Conservation (phyloP, 2,329 filamentous ascomycete species). For the Fusarium sp. region DNA sequence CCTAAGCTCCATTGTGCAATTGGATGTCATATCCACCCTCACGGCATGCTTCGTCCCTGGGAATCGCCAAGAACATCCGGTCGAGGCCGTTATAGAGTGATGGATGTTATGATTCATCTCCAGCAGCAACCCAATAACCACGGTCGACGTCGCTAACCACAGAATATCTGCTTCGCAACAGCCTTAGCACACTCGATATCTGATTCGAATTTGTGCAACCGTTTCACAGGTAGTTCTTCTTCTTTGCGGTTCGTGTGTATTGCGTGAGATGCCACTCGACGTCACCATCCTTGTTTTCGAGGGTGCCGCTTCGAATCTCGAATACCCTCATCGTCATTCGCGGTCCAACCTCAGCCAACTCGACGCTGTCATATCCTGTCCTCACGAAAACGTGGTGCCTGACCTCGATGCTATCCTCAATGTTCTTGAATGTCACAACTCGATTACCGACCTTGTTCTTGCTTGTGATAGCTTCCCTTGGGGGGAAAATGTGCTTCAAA, state of each 20-base stretch:
- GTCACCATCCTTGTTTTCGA: slow-evolving; percentile 95
- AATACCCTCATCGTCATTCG: slow-evolving; percentile 98
- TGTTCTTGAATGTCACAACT: slow-evolving; percentile 93
- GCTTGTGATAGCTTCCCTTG: slow-evolving; percentile 77
- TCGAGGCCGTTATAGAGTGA: slow-evolving; percentile 1
- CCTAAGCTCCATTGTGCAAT: slow-evolving; percentile 8
- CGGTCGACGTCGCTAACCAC: not conserved
- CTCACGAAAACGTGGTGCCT: slow-evolving; percentile 86
- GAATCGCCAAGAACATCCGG: slow-evolving; percentile 2
- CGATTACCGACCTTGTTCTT: slow-evolving; percentile 84
- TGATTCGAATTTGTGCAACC: not conserved
- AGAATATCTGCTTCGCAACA: not conserved
- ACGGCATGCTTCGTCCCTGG: not conserved
- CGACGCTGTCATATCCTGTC: slow-evolving; percentile 89
- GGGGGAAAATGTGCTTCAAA: slow-evolving; percentile 93
- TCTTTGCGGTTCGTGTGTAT: slow-evolving; percentile 91
- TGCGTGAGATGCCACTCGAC: slow-evolving; percentile 97
- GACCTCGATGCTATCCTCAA: slow-evolving; percentile 93
- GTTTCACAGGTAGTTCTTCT: slow-evolving; percentile 90
- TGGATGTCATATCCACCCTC: not conserved
- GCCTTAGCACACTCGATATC: not conserved
- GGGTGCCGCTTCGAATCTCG: slow-evolving; percentile 88
- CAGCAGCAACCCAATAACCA: not conserved
- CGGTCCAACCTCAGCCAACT: slow-evolving; percentile 89
- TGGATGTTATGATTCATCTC: slow-evolving; percentile 1